Base-by-base conservation (phyloP, 805 yeast genomes). In the Wickerhamomyces sydowiorum region DNA sequence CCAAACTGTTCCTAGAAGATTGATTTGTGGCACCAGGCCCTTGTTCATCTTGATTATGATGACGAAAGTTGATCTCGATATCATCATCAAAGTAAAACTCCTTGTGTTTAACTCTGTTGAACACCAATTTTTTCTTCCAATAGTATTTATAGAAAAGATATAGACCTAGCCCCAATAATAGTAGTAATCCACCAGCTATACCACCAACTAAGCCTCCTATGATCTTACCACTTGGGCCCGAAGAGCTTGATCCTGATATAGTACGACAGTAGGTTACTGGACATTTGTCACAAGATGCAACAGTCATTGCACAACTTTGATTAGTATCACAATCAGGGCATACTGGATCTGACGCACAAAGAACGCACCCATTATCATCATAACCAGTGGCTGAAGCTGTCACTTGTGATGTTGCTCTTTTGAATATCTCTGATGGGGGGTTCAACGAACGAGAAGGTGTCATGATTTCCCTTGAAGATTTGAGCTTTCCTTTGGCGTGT, bases 201-300 rank as follows among this genome's bases (percentile, higher is more conserved):
- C 89, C 90, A 19, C 89, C 91, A 0, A 82, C 85, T 18, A 82
- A 72, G 7, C 80, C 86, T 6, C 87, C 82, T 17, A 69, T 60
- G 38, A 69, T 56, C 9, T 44, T 37, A 10, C 28, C 46, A 6
- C 56, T 39, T 18, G 43, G 36, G 2, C 58, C 47, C 5, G 45
- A 33, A 2, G 56, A 40, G 1, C 45, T 14, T 7, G 50, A 20
- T 2, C 51, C 42, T 2, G 56, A 41, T 2, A 59, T 42, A 13
- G 57, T 44, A 41, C 64, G 61, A 57, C 88, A 82, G 47, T 69
- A 70, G 1, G 76, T 71, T 7, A 59, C 56, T 0, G 90, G 76
- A 57, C 91, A 84, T 37, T 64, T 42, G 2, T 59, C 40, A 56
- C 90, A 83, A 1, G 86, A 70, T 48, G 73, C 79, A 1, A 75